Evolutionary conservation across 176 grass and related monocot genomes (phyloP).

Genomic region (Pharus latifolius): DNA sequence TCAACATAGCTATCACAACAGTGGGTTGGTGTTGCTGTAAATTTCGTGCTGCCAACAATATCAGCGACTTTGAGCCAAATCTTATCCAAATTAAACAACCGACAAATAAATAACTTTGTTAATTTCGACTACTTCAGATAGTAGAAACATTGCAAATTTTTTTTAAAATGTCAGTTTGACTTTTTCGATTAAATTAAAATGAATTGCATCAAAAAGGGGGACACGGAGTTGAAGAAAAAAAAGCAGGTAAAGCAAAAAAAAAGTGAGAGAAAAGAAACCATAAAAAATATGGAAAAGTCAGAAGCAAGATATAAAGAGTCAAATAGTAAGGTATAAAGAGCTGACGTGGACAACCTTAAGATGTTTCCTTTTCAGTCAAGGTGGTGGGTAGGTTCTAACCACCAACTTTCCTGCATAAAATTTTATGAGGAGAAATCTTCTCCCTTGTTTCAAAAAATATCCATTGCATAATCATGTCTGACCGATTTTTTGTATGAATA

Average conservation of each 20-base stretch:
- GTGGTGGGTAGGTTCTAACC: slow-evolving; percentile 2
- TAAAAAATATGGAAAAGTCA: slow-evolving; percentile 16
- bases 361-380: not conserved
- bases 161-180: not conserved
- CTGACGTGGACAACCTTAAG: slow-evolving; percentile 6
- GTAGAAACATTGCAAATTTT: too few species aligned
- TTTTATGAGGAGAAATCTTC: not conserved
- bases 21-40: too few species aligned
- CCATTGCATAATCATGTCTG: not conserved
- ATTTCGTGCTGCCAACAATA: too few species aligned
- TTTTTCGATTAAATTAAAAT: too few species aligned
- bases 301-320: not conserved
- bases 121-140: too few species aligned
- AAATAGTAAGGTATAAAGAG: slow-evolving; percentile 9
- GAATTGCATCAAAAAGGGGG: slow-evolving; percentile 12
- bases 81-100: too few species aligned
- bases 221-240: slow-evolving; percentile 10
- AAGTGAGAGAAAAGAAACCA: not conserved
- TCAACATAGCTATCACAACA: too few species aligned
- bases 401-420: slow-evolving; percentile 15
- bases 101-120: too few species aligned
- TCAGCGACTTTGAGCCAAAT: too few species aligned
- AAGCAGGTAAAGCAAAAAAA: not conserved
- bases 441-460: not conserved
- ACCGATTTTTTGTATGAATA: too few species aligned